Conservation (phyloP, 176 grass and related monocot genomes). For the Triticum urartu region DNA sequence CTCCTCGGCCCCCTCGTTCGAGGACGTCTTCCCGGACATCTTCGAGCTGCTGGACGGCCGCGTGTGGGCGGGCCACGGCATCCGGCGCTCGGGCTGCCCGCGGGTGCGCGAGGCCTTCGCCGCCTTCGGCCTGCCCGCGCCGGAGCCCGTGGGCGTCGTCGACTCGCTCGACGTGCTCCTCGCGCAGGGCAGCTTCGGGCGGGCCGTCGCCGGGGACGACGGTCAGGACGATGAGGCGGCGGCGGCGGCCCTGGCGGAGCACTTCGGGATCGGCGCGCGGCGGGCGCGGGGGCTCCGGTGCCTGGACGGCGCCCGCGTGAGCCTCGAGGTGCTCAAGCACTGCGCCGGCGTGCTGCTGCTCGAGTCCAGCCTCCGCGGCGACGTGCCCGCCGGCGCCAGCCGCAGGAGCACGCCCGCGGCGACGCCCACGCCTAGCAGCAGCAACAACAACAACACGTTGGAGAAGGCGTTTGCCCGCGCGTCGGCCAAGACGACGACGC, state of each 20-base stretch:
- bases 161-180: constrained; percentile 75
- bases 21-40: constrained; percentile 56
- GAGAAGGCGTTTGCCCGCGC: neutral
- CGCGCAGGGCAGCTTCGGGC: constrained; percentile 30
- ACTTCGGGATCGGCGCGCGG: constrained; percentile 67
- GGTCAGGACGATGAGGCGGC: neutral
- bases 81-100: constrained; percentile 54
- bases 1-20: constrained; percentile 40
- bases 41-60: constrained; percentile 67
- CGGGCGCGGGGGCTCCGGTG: constrained; percentile 61
- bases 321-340: constrained; percentile 95
- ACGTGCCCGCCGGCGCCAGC: neutral
- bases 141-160: constrained; percentile 65
- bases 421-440: neutral
- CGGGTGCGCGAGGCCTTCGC: constrained; percentile 79
- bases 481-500: neutral
- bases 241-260: constrained; percentile 71
- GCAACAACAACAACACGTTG: neutral
- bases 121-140: constrained; percentile 38
- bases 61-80: constrained; percentile 90
- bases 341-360: constrained; percentile 83
- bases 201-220: neutral
- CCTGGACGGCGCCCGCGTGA: constrained; percentile 80
- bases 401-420: neutral
- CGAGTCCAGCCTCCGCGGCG: constrained; percentile 62